Conservation (phyloP, 495 filamentous ascomycete species). For the Penicillium manginii region DNA sequence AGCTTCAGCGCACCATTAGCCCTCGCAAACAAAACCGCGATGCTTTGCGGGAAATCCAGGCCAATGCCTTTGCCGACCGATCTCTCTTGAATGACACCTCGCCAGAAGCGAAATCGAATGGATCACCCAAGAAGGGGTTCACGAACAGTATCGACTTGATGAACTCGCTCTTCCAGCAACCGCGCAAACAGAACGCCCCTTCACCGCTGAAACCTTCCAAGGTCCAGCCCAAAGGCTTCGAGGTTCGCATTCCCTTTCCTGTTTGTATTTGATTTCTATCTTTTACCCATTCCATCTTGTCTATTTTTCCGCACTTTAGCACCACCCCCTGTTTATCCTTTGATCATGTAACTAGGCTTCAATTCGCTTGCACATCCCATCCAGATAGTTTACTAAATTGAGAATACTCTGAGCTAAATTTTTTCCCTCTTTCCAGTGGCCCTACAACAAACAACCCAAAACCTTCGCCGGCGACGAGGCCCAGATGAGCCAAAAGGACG, state of each 20-base stretch:
- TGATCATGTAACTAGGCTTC: slow-evolving; percentile 29
- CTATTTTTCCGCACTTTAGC: not conserved
- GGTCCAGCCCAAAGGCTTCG: slow-evolving; percentile 62
- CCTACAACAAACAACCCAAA: slow-evolving; percentile 78
- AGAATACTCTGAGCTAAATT: slow-evolving; percentile 37
- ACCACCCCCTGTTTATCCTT: slow-evolving; percentile 14
- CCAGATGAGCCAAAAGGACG: slow-evolving; percentile 60
- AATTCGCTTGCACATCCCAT: slow-evolving; percentile 6
- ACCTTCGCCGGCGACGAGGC: slow-evolving; percentile 58
- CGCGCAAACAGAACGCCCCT: slow-evolving; percentile 38
- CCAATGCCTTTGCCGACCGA: slow-evolving; percentile 51
- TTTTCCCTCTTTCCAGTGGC: slow-evolving; percentile 69
- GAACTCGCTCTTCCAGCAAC: slow-evolving; percentile 79
- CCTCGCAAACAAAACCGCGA: slow-evolving; percentile 84
- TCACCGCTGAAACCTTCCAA: slow-evolving; percentile 46
- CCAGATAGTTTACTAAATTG: slow-evolving; percentile 37
- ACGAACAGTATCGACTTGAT: slow-evolving; percentile 85
- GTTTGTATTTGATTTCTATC: slow-evolving; percentile 28
- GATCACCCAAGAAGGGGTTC: slow-evolving; percentile 60
- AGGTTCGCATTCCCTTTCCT: slow-evolving; percentile 68
- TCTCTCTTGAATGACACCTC: slow-evolving; percentile 37
- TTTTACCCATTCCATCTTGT: not conserved
- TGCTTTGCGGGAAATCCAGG: slow-evolving; percentile 62
- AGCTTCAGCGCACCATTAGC: slow-evolving; percentile 88
- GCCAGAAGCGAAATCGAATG: slow-evolving; percentile 33